Evolutionary conservation across 176 grass and related monocot genomes (phyloP).

Genomic region (Oryza coarctata): DNA sequence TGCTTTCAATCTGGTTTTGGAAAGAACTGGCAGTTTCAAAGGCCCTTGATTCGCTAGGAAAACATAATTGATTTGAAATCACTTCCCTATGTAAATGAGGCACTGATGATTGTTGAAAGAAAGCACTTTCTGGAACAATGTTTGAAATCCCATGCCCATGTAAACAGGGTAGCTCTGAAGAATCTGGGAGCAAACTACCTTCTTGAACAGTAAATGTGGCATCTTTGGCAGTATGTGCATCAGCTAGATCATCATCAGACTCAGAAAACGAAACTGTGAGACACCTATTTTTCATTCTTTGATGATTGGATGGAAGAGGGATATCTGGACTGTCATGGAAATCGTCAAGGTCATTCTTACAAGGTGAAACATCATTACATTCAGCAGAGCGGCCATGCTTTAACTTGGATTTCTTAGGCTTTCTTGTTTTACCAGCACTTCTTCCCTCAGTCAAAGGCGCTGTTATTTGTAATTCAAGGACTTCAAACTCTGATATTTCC

Average conservation of each 20-base stretch:
- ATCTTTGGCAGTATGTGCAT: slow-evolving; percentile 34
- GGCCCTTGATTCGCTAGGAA: slow-evolving; percentile 33
- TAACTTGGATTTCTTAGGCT: slow-evolving; percentile 68
- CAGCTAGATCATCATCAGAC: slow-evolving; percentile 59
- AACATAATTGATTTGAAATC: slow-evolving; percentile 19
- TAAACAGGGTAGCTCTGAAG: slow-evolving; percentile 22
- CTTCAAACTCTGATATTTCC: slow-evolving; percentile 42
- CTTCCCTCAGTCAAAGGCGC: slow-evolving; percentile 35
- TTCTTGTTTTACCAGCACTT: slow-evolving; percentile 49
- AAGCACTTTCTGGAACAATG: background rate
- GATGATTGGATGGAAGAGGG: slow-evolving; percentile 40
- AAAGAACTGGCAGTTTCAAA: slow-evolving; percentile 43
- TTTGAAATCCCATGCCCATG: slow-evolving; percentile 16
- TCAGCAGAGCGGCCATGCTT: slow-evolving; percentile 46
- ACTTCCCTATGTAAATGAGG: slow-evolving; percentile 4
- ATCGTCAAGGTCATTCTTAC: slow-evolving; percentile 79
- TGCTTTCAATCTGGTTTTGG: slow-evolving; percentile 51
- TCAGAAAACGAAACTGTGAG: slow-evolving; percentile 54
- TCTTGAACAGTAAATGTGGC: slow-evolving; percentile 12
- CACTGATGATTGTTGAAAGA: slow-evolving; percentile 15
- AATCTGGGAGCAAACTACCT: slow-evolving; percentile 26
- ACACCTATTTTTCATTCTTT: slow-evolving; percentile 51
- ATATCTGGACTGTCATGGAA: slow-evolving; percentile 61
- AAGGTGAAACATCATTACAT: slow-evolving; percentile 48
- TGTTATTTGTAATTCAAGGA: slow-evolving; percentile 40